These are phyloP conservation scores for Centella asiatica DNA, from an alignment of 129 eudicot genomes.

Conservation along the genomic window DNA sequence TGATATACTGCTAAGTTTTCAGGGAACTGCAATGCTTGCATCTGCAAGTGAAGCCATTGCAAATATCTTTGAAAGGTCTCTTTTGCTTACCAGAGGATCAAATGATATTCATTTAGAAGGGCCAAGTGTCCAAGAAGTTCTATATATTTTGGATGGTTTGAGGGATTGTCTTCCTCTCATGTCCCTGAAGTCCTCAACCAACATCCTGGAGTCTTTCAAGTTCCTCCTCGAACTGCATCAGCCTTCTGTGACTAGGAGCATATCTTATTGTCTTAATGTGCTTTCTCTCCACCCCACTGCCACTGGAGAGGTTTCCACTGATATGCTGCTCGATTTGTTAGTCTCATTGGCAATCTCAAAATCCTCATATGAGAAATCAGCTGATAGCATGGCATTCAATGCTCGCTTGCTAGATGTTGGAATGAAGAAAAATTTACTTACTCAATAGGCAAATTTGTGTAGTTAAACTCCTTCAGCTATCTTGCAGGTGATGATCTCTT, in stretches of 20 bases:
- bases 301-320: constrained; percentile 62
- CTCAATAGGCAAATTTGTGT: constrained; percentile 69
- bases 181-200: constrained; percentile 58
- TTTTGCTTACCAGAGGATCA: constrained; percentile 83
- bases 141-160: constrained; percentile 67
- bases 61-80: constrained; percentile 59
- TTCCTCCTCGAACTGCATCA: constrained; percentile 57
- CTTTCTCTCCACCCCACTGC: constrained; percentile 59
- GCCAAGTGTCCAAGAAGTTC: constrained; percentile 71
- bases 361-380: constrained; percentile 62
- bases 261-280: constrained; percentile 57
- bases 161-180: constrained; percentile 66
- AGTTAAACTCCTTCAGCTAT: constrained; percentile 74
- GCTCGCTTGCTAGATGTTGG: constrained; percentile 83
- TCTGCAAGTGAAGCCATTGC: constrained; percentile 88
- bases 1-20: constrained; percentile 56
- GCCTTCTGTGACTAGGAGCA: constrained; percentile 60
- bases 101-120: constrained; percentile 45
- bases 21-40: constrained; percentile 34
- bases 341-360: constrained; percentile 52
- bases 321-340: constrained; percentile 61
- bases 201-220: constrained; percentile 64
- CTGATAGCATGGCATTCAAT: constrained; percentile 80
- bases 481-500: constrained; percentile 46
- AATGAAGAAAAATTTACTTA: constrained; percentile 53